phyloP scores from a whole-genome alignment of 345 rosid species.

The Rhodamnia rubescens region DNA sequence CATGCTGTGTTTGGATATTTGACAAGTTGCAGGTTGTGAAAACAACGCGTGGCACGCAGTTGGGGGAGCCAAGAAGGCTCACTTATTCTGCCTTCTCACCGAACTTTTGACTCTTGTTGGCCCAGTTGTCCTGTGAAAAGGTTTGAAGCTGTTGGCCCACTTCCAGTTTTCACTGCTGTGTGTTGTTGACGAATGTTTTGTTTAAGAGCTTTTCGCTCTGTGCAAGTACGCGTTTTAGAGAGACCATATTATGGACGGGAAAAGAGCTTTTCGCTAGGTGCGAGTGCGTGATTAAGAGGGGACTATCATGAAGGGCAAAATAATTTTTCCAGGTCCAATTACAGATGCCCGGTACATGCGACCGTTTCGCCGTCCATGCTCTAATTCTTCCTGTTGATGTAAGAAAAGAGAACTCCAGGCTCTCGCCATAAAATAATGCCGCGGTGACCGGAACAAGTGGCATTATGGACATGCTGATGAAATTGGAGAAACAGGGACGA shows the following conservation, averaged over 20 bases:
- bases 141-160: neutral
- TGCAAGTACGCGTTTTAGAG: neutral
- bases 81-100: neutral
- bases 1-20: neutral
- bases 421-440: slow-evolving; percentile 10
- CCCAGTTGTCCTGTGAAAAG: neutral
- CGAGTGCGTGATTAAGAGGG: neutral
- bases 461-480: slow-evolving; percentile 15
- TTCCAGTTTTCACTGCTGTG: neutral
- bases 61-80: neutral
- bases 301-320: neutral
- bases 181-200: neutral
- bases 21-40: neutral
- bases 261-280: neutral
- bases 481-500: slow-evolving; percentile 26
- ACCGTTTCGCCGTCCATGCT: neutral
- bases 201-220: neutral
- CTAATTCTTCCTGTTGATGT: neutral
- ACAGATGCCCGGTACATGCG: neutral
- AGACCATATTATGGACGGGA: neutral
- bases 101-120: neutral
- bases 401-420: slow-evolving; percentile 3
- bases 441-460: slow-evolving; percentile 20
- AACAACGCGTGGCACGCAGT: neutral
- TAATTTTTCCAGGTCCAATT: neutral